Base-by-base conservation (phyloP, 2,329 filamentous ascomycete genomes). In the Colletotrichum australisinense region DNA sequence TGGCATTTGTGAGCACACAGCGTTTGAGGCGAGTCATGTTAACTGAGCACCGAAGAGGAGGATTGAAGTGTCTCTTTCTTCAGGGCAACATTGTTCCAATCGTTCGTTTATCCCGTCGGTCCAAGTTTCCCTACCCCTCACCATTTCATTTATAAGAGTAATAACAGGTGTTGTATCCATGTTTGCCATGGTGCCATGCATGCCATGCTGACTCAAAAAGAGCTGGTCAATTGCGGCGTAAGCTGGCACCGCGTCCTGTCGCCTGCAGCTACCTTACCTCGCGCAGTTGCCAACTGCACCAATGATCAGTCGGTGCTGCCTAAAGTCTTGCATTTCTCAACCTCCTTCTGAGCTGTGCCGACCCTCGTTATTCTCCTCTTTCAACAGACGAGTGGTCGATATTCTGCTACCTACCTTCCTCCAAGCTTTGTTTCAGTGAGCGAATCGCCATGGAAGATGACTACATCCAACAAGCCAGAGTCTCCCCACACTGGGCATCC, bases 401-500 rank as follows among this genome's bases (percentile, higher is more conserved):
- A 35, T 1, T 4, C 28, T 19, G 7, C 28, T 30, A 46, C 19
- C 7, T 35, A 49, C 8, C 1, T n/a, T 22, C 2, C 6, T 14
- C 4, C 42, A n/a, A 49, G 19, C 19, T n/a, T 8, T 49, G n/a
- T 4, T 46, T n/a, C 7, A 49, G 42, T 8, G 19, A 49, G 42
- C 16, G 19, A 6, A 22, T 14, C 28, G 53, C 24, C 3, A 69
- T 69, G 60, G 67, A 69, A 28, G 52, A 64, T 32, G 35, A 58
- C 14, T 64, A 57, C 59, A 64, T 64, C 52, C 63, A 52, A n/a
- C 42, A 24, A 35, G 53, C 26, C 1, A 74, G 63, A 1, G 73
- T 79, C 19, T 70, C 71, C 11, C 76, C 79, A 28, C 73, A 68
- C 12, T 80, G 79, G 79, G 65, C 78, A 1, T 58, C 76, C 3